phyloP scores from a whole-genome alignment of 1,284 basidiomycete species.

The Cutaneotrichosporon daszewskae region DNA sequence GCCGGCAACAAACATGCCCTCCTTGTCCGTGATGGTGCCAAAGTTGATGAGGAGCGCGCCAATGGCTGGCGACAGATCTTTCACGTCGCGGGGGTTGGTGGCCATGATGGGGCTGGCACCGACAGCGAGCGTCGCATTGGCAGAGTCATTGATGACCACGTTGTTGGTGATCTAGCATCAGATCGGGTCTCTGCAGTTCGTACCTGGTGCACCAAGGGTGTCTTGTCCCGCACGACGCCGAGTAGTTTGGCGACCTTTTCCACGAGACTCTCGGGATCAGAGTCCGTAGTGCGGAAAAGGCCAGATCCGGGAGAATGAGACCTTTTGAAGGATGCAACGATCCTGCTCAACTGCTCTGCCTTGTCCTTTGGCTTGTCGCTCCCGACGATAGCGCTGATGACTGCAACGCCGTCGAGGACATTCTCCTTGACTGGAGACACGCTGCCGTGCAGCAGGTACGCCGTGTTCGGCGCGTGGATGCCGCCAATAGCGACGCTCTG shows the following conservation, averaged over 20 bases:
- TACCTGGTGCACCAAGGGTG: conserved; percentile 78
- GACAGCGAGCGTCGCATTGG: conserved; percentile 83
- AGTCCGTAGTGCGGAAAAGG: conserved; percentile 9
- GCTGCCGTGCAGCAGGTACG: conserved; percentile 65
- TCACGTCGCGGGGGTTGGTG: conserved; percentile 72
- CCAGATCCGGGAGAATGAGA: conserved; percentile 17
- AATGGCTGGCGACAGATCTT: conserved; percentile 64
- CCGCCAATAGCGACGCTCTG: conserved; percentile 80
- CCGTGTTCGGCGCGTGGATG: conserved; percentile 67
- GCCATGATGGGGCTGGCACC: conserved; percentile 94
- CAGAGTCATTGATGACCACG: conserved; percentile 84
- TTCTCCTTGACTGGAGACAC: conserved; percentile 56
- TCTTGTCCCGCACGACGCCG: conserved; percentile 52
- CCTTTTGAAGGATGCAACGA: conserved; percentile 43
- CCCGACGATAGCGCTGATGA: conserved; percentile 82
- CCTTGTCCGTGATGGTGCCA: conserved; percentile 68
- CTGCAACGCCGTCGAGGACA: conserved; percentile 72
- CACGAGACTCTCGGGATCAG: conserved; percentile 39
- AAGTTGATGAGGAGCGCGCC: conserved; percentile 81
- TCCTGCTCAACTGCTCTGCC: conserved; percentile 48
- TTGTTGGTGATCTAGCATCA: conserved; percentile 91
- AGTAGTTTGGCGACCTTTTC: conserved; percentile 52
- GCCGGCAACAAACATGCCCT: conserved; percentile 79
- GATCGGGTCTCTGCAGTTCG: too few species aligned
- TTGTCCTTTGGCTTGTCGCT: conserved; percentile 59